Base-by-base conservation (phyloP, 164 flowering plant genomes). In the Chimonanthus praecox region DNA sequence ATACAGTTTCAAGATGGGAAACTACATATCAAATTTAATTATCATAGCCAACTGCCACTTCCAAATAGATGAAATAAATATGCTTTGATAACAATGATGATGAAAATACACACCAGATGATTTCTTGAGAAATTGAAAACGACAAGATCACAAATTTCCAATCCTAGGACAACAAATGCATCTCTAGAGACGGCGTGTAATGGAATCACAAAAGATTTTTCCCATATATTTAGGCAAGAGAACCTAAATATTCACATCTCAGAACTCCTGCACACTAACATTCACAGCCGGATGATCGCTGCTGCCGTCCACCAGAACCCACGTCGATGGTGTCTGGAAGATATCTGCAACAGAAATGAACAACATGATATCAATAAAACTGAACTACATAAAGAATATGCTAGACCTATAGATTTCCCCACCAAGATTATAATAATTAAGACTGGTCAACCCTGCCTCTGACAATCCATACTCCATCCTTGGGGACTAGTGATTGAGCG, bases 291-390 rank as follows among this genome's bases (percentile, higher is more conserved):
- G 94, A 72, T 11, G 93, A 79, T 76, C 87, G 80, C 68, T 84
- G 87, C 71, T 83, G 94, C 71, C 80, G 72, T 16, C 80, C 81
- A 47, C 86, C 88, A 65, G 83, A 84, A 18, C 78, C 85, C 65
- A 89, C 88, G 67, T 90, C 93, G 64, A 90, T 87, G 47, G 96
- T 89, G 76, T 90, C 92, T 4, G 92, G 93, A 73, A 88, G 88
- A 72, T 90, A 90, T 64, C 95, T 90, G 45, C 77, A 77, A 20
- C 20, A 58, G 6, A n/a, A 46, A 18, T 49, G 47, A 69, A 45
- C 20, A 69, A 45, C 20, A 60, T 43, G 47, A 69, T 58, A 33
- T 49, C 70, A 65, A 8, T 45, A 46, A 20, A 45, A 66, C 13
- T 3, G 18, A 3, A 71, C n/a, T 48, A 8, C n/a, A 51, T 16